A percentile compares a stretch with the other conserved stretches of the same genome.
phyloP scores from a whole-genome alignment of 441 rosid species.

The Croton setiger region DNA sequence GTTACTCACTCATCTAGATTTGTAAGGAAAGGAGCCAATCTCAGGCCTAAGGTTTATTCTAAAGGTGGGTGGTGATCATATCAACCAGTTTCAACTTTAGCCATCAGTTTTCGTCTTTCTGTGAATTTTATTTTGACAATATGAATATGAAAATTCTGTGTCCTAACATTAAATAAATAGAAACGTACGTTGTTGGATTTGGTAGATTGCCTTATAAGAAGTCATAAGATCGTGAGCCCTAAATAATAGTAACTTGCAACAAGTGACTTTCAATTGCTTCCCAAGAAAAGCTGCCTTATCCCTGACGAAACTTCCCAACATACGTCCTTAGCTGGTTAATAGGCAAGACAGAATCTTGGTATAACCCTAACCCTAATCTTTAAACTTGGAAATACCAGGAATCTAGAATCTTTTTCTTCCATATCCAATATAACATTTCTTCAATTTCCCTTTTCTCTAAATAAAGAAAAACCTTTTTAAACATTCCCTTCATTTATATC shows the following conservation, averaged over 20 bases:
- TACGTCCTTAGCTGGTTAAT: background rate
- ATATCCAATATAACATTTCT: no score
- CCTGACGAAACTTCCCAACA: slow-evolving; percentile 24
- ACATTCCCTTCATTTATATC: background rate
- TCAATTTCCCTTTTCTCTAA: slow-evolving; percentile 16
- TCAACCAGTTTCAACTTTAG: no score
- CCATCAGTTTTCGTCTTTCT: no score
- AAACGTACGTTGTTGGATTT: background rate
- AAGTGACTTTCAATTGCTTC: slow-evolving; percentile 21
- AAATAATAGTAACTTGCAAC: slow-evolving; percentile 1
- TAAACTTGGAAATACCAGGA: slow-evolving; percentile 19
- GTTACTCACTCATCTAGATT: slow-evolving; percentile 41
- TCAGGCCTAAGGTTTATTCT: slow-evolving; percentile 16
- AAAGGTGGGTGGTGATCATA: slow-evolving; percentile 18
- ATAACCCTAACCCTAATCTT: slow-evolving; percentile 17
- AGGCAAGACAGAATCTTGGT: slow-evolving; percentile 11
- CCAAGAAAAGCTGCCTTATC: slow-evolving; percentile 26
- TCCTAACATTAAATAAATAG: background rate
- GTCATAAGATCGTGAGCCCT: no score
- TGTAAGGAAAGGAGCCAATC: slow-evolving; percentile 31
- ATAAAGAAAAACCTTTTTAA: slow-evolving; percentile 21
- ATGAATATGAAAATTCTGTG: background rate
- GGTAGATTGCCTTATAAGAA: slow-evolving; percentile 17
- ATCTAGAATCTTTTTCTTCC: slow-evolving; percentile 28
- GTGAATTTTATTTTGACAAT: no score